Base-by-base conservation (phyloP, 495 filamentous ascomycete species). In the Sabuloglossum arenarium region DNA sequence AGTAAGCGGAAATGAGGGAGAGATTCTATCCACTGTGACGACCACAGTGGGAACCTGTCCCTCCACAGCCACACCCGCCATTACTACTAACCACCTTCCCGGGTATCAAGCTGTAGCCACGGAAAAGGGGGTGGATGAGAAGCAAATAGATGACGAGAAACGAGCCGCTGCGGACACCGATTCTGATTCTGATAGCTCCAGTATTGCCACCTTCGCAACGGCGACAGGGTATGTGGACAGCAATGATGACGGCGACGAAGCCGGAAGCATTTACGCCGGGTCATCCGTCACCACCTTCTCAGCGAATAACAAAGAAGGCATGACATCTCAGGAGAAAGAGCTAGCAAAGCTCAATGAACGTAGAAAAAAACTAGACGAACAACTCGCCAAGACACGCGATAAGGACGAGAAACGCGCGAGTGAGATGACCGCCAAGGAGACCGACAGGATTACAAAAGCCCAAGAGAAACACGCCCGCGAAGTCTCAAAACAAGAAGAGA, bases 341-440 rank as follows among this genome's bases (percentile, higher is more conserved):
- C 73, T 95, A 1, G 68, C 70, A 39, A 91, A 88, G 59, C 76
- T 94, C 0, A 75, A 85, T 12, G 72, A 81, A 6, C 79, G 81
- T 57, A 82, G 82, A 58, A 73, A 73, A 39, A 80, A 83, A 56
- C 71, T 86, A 1, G 78, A 88, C 23, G 77, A 80, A 39, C 86
- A 88, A 61, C 69, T 94, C 0, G 67, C 76, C 12, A 76, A 56
- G 69, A 71, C 25, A 68, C 73, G 14, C 62, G 67, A 11, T 59
- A 61, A 46, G 56, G 70, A 75, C 23, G 65, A 67, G 51, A 61
- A 60, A 21, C 62, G 64, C 47, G 73, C 69, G 66, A 76, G 72
- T 59, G 73, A 68, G 63, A 63, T 63, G 50, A 68, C 72, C 4
- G 23, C 28, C 10, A 62, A 63, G 45, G 58, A 64, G 5, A 19